These are phyloP conservation scores for Eremomyces bilateralis DNA, from an alignment of 495 filamentous ascomycete species.

Conservation along the genomic window DNA sequence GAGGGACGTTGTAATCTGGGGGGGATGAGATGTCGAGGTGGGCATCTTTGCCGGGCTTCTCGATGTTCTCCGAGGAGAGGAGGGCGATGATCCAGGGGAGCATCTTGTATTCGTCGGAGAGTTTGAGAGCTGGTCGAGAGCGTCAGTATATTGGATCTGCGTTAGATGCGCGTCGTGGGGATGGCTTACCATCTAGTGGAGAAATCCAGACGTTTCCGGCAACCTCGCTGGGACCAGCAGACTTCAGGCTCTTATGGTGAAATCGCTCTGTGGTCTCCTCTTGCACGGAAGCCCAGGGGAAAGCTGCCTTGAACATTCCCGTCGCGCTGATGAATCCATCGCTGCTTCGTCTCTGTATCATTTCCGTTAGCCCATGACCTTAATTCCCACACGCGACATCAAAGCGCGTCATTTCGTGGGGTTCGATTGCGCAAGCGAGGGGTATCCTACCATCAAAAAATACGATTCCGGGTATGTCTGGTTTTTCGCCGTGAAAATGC, in stretches of 20 bases:
- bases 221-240: conserved; percentile 73
- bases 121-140: conserved; percentile 39
- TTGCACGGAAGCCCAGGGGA: conserved; percentile 66
- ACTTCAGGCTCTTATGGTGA: conserved; percentile 54
- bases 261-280: conserved; percentile 78
- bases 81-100: conserved; percentile 74
- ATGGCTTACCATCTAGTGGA: conserved; percentile 46
- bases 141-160: conserved; percentile 1
- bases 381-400: too few relatives aligned
- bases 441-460: conserved; percentile 62
- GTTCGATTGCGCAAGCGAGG: not conserved
- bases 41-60: conserved; percentile 28
- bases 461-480: conserved; percentile 53
- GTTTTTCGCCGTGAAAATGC: conserved; percentile 58
- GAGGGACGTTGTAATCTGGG: conserved; percentile 19
- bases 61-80: conserved; percentile 54
- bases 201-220: conserved; percentile 95
- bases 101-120: conserved; percentile 71
- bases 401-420: too few relatives aligned
- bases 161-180: not conserved
- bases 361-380: too few relatives aligned
- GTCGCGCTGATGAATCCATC: conserved; percentile 91
- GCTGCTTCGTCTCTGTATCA: conserved; percentile 53
- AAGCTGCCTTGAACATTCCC: conserved; percentile 98
- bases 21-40: conserved; percentile 18